These are phyloP conservation scores for Podospora anserina DNA, from an alignment of 495 filamentous ascomycete genomes.

Conservation along the genomic window DNA sequence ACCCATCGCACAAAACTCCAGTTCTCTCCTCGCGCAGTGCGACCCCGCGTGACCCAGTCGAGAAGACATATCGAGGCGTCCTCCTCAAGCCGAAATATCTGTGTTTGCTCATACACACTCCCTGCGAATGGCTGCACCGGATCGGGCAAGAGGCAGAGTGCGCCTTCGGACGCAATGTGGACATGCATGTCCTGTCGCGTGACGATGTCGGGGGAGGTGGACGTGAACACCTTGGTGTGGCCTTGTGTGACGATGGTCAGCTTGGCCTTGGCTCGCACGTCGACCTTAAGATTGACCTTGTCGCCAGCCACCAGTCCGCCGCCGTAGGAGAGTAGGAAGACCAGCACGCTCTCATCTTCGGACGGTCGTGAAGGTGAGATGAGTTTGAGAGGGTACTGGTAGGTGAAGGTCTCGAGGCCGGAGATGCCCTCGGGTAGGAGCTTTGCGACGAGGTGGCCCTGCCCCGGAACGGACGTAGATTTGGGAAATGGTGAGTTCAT, in stretches of 20 bases:
- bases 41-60: slow-evolving; percentile 89
- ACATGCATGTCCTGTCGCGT: slow-evolving; percentile 69
- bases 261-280: slow-evolving; percentile 59
- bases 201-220: slow-evolving; percentile 51
- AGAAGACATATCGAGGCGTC: slow-evolving; percentile 68
- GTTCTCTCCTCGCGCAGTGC: slow-evolving; percentile 81
- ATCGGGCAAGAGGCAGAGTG: slow-evolving; percentile 89
- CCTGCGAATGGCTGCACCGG: slow-evolving; percentile 83
- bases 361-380: slow-evolving; percentile 60
- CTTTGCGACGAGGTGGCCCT: slow-evolving; percentile 70
- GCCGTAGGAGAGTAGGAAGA: slow-evolving; percentile 90
- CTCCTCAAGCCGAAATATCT: slow-evolving; percentile 66
- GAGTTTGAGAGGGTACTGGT: slow-evolving; percentile 93
- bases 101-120: slow-evolving; percentile 77
- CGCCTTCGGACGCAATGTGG: slow-evolving; percentile 57
- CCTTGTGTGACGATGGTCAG: slow-evolving; percentile 90
- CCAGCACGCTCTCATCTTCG: slow-evolving; percentile 60
- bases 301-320: slow-evolving; percentile 89
- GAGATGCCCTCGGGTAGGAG: slow-evolving; percentile 69
- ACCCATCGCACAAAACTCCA: slow-evolving; percentile 78
- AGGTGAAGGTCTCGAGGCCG: slow-evolving; percentile 69
- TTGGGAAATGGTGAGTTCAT: slow-evolving; percentile 61
- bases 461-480: slow-evolving; percentile 67
- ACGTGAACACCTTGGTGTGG: slow-evolving; percentile 92
- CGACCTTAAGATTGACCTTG: slow-evolving; percentile 66